These are phyloP conservation scores for Scolecobasidium constrictum DNA, from an alignment of 2,329 filamentous ascomycete species.

Conservation along the genomic window DNA sequence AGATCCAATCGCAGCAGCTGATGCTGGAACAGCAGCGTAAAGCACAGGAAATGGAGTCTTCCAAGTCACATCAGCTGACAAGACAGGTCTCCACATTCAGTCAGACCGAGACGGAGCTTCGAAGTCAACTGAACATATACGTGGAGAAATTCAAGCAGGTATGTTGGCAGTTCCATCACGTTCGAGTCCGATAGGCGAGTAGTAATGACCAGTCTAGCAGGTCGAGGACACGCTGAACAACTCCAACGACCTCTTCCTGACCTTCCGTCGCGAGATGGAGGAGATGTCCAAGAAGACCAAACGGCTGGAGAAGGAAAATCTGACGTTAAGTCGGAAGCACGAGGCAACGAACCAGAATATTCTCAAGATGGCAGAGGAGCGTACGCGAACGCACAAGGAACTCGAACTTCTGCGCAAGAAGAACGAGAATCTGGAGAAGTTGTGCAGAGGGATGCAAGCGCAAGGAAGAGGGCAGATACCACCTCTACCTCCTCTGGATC, in stretches of 20 bases:
- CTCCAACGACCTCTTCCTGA: slow-evolving; percentile 93
- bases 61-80: slow-evolving; percentile 74
- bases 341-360: slow-evolving; percentile 91
- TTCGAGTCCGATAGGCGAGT: neutral
- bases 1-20: slow-evolving; percentile 84
- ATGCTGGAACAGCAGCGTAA: slow-evolving; percentile 86
- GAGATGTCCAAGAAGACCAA: slow-evolving; percentile 99
- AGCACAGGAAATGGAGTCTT: slow-evolving; percentile 68
- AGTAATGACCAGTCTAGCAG: slow-evolving; percentile 36
- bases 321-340: slow-evolving; percentile 81
- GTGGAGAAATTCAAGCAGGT: slow-evolving; percentile 99
- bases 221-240: slow-evolving; percentile 98
- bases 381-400: slow-evolving; percentile 62
- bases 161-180: no score
- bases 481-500: neutral
- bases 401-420: slow-evolving; percentile 73
- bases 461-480: slow-evolving; percentile 68
- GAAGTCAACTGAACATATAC: slow-evolving; percentile 94
- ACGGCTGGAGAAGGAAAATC: slow-evolving; percentile 91
- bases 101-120: slow-evolving; percentile 86
- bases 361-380: slow-evolving; percentile 92
- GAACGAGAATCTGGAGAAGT: slow-evolving; percentile 82
- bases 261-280: slow-evolving; percentile 98
- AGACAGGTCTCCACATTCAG: slow-evolving; percentile 90
- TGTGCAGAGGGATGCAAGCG: slow-evolving; percentile 93